Evolutionary conservation across 805 yeast genomes (phyloP).

Genomic region (Nakazawaea molendinolei): DNA sequence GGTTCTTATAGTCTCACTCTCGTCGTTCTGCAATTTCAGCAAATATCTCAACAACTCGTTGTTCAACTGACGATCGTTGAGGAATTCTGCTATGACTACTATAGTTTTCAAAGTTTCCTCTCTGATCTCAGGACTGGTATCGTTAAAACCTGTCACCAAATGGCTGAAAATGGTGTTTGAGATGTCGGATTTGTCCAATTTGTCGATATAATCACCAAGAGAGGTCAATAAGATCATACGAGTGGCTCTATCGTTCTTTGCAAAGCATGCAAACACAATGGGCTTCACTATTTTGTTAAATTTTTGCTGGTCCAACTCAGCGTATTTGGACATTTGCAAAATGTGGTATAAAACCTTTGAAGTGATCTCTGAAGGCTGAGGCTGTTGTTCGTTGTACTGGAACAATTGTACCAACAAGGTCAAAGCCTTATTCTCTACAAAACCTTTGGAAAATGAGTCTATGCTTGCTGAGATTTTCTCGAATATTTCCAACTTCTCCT

Average conservation of each 20-base stretch:
- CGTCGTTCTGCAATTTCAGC: slow-evolving; percentile 79
- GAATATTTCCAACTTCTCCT: slow-evolving; percentile 39
- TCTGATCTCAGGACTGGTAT: slow-evolving; percentile 74
- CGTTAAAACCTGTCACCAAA: slow-evolving; percentile 77
- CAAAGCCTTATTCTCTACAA: slow-evolving; percentile 54
- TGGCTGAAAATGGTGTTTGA: slow-evolving; percentile 63
- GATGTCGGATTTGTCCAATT: slow-evolving; percentile 52
- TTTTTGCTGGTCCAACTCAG: slow-evolving; percentile 22
- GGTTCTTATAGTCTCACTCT: slow-evolving; percentile 68
- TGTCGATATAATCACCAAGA: slow-evolving; percentile 47
- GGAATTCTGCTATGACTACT: slow-evolving; percentile 48
- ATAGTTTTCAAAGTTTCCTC: slow-evolving; percentile 71
- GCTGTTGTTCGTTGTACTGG: slow-evolving; percentile 13
- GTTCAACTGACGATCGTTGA: slow-evolving; percentile 75
- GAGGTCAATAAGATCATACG: slow-evolving; percentile 64
- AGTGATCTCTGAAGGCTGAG: slow-evolving; percentile 4
- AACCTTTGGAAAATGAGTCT: slow-evolving; percentile 38
- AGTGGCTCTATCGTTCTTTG: slow-evolving; percentile 68
- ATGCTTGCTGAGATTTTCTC: slow-evolving; percentile 27
- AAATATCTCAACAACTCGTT: slow-evolving; percentile 75
- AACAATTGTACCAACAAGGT: slow-evolving; percentile 59
- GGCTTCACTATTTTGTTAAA: slow-evolving; percentile 47
- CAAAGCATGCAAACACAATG: slow-evolving; percentile 53
- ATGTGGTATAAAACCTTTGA: slow-evolving; percentile 20
- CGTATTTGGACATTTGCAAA: slow-evolving; percentile 6